Evolutionary conservation across 768 basidiomycete species (phyloP).

Genomic region (Mrakia gelida): DNA sequence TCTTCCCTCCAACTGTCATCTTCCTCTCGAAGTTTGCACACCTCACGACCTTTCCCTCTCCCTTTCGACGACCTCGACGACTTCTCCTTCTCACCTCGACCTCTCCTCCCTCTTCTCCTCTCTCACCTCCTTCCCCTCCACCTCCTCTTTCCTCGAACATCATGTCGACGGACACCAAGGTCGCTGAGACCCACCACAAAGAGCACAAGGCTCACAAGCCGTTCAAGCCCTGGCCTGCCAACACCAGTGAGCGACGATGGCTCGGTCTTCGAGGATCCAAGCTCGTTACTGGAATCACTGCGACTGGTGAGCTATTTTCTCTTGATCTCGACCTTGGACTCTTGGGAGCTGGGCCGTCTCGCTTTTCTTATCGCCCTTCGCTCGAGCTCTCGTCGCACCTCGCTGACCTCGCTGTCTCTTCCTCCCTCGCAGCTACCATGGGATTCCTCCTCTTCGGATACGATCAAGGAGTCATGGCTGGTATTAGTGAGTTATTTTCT

Average conservation of each 20-base stretch:
- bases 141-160: neutral
- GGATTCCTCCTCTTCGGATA: slow-evolving; percentile 37
- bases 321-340: too few species aligned
- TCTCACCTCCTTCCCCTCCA: neutral
- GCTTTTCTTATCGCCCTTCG: too few species aligned
- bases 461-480: slow-evolving; percentile 44
- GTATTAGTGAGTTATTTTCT: slow-evolving; percentile 33
- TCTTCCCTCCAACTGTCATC: slow-evolving; percentile 4
- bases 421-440: slow-evolving; percentile 17
- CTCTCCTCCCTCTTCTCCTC: neutral
- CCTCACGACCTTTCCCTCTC: neutral
- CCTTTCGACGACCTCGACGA: neutral
- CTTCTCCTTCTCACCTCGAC: neutral
- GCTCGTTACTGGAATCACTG: slow-evolving; percentile 29
- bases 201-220: neutral
- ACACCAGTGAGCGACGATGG: slow-evolving; percentile 25
- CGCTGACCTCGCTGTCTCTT: too few species aligned
- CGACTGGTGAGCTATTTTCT: neutral
- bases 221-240: neutral
- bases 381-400: too few species aligned
- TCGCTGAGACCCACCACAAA: neutral
- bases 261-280: slow-evolving; percentile 31
- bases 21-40: slow-evolving; percentile 1
- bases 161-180: neutral
- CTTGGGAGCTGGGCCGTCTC: too few species aligned